These are phyloP conservation scores for Kwoniella botswanensis DNA, from an alignment of 768 basidiomycete species.

Conservation along the genomic window DNA sequence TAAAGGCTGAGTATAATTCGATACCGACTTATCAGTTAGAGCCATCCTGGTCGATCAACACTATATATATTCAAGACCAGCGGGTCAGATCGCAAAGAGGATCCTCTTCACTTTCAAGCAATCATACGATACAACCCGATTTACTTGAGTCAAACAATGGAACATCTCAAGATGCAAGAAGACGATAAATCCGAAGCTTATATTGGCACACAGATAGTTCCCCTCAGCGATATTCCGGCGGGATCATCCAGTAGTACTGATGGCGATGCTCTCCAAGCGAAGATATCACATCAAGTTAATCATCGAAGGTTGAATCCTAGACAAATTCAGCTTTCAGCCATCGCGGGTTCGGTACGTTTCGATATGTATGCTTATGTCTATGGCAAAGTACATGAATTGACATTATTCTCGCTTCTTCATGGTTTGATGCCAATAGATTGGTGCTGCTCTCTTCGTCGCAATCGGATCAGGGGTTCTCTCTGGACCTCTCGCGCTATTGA, in stretches of 20 bases:
- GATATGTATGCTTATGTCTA: neutral
- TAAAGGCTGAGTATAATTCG: neutral
- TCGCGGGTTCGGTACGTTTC: slow-evolving; percentile 23
- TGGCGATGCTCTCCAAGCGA: slow-evolving; percentile 6
- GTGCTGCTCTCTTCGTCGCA: slow-evolving; percentile 27
- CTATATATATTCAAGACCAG: neutral
- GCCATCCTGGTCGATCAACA: neutral
- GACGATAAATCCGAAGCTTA: slow-evolving; percentile 14
- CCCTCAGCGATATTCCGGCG: neutral
- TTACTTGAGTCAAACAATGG: neutral
- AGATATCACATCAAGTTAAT: slow-evolving; percentile 11
- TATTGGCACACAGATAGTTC: neutral
- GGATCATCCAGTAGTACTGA: neutral
- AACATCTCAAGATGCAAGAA: slow-evolving; percentile 7
- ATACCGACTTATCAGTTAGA: neutral
- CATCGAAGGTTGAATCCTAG: slow-evolving; percentile 24
- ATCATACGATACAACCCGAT: neutral
- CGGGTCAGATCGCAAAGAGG: neutral
- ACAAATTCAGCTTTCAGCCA: slow-evolving; percentile 27
- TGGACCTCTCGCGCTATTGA: slow-evolving; percentile 20
- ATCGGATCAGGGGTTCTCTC: slow-evolving; percentile 23
- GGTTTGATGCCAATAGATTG: neutral
- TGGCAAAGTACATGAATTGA: no score
- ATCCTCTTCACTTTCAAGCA: neutral
- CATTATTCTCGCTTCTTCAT: no score